Base-by-base conservation (phyloP, 257 asterid genomes). In the Jaltomata sinuosa region DNA sequence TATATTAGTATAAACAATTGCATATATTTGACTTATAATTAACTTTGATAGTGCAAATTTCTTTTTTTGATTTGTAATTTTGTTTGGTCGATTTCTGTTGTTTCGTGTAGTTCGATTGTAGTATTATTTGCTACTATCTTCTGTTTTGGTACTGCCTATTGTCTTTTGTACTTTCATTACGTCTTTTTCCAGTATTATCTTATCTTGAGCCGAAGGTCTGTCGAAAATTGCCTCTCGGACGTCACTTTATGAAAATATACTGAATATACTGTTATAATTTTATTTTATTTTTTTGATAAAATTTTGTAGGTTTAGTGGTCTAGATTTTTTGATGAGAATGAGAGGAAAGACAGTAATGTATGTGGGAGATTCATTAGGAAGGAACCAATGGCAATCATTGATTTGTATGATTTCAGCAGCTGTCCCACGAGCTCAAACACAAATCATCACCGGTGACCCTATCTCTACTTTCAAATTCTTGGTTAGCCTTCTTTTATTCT, bases 361-460 rank as follows among this genome's bases (percentile, higher is more conserved):
- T 84, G 99, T 97, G 36, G 99, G 99, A 3, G 99, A 97, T 71
- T 97, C 99, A 15, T 67, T 97, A 84, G 98, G 98, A 27, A 88
- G 96, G 61, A 97, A 97, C 85, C 99, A 97, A 86, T 97, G 98
- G 98, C 90, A 97, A 84, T 95, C 98, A 14, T 85, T 97, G 85
- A 71, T 94, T 50, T 97, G 99, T 84, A 87, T 97, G 98, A 90
- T 95, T 64, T 87, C 94, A 55, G 89, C 97, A 32, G 95, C 87
- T 8, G 91, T 85, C 47, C 91, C 94, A 25, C 86, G 87, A 5
- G 91, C 98, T 31, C 97, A 91, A 27, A 94, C 97, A 2, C 97
- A 91, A 86, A 52, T 85, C 61, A 38, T 18, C 83, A 83, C 91
- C 69, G 97, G 98, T 61, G 98, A 95, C 83, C 97, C 99, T 29